Conservation (phyloP, 768 basidiomycete genomes). For the Pilatotrama ljubarskyi region DNA sequence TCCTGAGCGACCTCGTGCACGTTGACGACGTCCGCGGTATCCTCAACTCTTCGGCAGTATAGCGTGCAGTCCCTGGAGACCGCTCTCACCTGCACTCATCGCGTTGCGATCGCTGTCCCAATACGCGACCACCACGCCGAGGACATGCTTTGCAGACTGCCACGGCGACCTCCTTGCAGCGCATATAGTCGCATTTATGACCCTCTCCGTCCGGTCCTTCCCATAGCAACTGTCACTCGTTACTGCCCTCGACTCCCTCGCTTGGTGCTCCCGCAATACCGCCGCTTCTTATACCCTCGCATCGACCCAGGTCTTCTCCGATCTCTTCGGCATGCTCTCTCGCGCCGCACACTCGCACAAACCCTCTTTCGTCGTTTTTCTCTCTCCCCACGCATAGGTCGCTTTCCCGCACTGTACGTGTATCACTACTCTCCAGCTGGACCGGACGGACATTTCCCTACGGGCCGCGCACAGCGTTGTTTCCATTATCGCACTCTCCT, state of each 20-base stretch:
- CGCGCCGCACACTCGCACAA: not conserved
- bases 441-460: constrained; percentile 11
- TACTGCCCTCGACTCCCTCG: not conserved
- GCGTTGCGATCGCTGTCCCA: not conserved
- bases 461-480: constrained; percentile 8
- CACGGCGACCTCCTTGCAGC: no score
- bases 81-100: not conserved
- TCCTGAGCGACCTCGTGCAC: constrained; percentile 75
- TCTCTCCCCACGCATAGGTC: not conserved
- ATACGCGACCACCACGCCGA: not conserved
- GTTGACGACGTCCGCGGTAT: constrained; percentile 74
- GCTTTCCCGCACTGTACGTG: constrained; percentile 18
- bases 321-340: constrained; percentile 6
- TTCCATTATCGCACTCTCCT: constrained; percentile 1
- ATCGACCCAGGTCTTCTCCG: constrained; percentile 16
- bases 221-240: constrained; percentile 3
- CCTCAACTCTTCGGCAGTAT: constrained; percentile 24
- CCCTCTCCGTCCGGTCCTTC: not conserved
- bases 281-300: constrained; percentile 22
- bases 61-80: not conserved
- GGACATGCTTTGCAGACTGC: not conserved
- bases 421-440: constrained; percentile 19
- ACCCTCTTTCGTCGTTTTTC: not conserved
- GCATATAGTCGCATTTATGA: not conserved
- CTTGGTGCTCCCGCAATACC: constrained; percentile 5